Evolutionary conservation across 2,329 filamentous ascomycete species (phyloP), one percentile per base, ranked within the genome.

Genomic region (Seiridium unicorne): DNA sequence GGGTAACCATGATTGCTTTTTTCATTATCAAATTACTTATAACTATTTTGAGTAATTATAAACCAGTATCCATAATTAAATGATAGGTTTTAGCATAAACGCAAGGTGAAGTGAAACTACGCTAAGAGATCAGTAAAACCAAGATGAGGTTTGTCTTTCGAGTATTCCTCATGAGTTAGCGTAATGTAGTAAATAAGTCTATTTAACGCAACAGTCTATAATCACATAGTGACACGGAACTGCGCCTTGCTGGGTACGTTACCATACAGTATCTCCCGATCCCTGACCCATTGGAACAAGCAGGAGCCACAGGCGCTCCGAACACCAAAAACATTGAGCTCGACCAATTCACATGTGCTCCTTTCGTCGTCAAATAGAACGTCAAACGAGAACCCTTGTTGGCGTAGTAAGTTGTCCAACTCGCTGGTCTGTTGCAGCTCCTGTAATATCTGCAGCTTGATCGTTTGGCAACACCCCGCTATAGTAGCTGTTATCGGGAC

Each of bases 301-400:
- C 76, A 81, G 34, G 74, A 76, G 6, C 79, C 77, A 67, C 77
- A 80, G 3, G 72, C 73, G 31, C 75, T 78, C 62, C 75, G 70
- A 2, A 72, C 73, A 0, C 79, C 79, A 64, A 81, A 81, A 1
- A 72, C 73, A 58, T 81, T 81, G 42, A 81, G 66, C 64, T 82
- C 76, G 11, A 81, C 70, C n/a, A 81, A 64, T 66, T 72, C 63
- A 44, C 64, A 57, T 0, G 63, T 61, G 1, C 63, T 59, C 0
- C 56, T 57, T 3, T 66, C 62, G 44, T 75, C 68, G 34, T 77
- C 68, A 51, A 73, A 76, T 13, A 38, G 68, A 13, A 80, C 66
- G 62, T 82, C 78, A 61, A 81, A 81, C 3, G 72, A 73, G 51
- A 80, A 76, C 0, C 77, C 77, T 59, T 80, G 73, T 31, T 67